phyloP scores from a whole-genome alignment of 306 rosid genomes.

The Malus fusca region DNA sequence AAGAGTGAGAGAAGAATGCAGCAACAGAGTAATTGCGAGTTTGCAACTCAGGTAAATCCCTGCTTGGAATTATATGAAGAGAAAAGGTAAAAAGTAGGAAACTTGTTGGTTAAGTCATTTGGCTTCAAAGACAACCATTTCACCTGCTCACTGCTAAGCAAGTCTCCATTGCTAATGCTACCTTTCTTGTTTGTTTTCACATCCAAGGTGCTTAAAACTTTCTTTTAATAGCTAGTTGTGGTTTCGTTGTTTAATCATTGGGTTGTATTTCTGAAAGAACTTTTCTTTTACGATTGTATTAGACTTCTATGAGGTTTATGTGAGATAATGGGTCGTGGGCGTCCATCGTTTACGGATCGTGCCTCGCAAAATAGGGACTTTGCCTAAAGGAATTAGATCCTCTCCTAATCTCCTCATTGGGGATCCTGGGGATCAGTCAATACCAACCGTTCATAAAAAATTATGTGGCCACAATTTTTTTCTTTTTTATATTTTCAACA shows the following conservation, averaged over 20 bases:
- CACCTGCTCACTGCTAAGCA: background rate
- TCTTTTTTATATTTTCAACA: too few relatives aligned
- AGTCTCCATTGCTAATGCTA: background rate
- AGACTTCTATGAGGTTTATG: background rate
- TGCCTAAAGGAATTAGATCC: too few relatives aligned
- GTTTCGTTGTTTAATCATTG: background rate
- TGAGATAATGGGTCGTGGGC: too few relatives aligned
- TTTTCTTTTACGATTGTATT: background rate
- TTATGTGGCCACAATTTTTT: too few relatives aligned
- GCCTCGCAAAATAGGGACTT: too few relatives aligned
- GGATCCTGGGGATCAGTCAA: too few relatives aligned
- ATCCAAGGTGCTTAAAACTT: background rate
- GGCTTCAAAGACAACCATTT: background rate
- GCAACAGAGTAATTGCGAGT: conserved; percentile 18
- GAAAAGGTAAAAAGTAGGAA: background rate
- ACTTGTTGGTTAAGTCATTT: background rate
- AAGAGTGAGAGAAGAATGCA: conserved; percentile 25
- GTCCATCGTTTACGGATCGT: too few relatives aligned
- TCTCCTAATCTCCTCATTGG: too few relatives aligned
- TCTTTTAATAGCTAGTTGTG: too few relatives aligned
- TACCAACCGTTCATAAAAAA: too few relatives aligned
- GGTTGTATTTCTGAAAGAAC: background rate
- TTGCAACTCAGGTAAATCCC: background rate
- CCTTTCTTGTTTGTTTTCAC: background rate
- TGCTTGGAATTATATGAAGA: conserved; percentile 24